Conservation (phyloP, 768 basidiomycete genomes). For the Boletus speciosus region DNA sequence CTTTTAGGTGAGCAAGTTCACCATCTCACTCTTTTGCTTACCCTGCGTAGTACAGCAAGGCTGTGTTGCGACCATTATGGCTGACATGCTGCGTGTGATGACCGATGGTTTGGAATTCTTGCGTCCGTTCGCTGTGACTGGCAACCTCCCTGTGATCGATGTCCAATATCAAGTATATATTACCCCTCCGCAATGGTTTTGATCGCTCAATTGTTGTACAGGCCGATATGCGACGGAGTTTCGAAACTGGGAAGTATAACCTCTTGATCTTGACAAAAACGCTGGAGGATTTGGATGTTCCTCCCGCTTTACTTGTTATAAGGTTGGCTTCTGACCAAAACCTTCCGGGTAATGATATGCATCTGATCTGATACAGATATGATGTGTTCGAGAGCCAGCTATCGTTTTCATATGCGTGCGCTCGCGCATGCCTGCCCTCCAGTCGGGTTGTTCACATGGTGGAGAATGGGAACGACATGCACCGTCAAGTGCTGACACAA, state of each 20-base stretch:
- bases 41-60: slow-evolving; percentile 47
- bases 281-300: slow-evolving; percentile 57
- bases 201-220: slow-evolving; percentile 22
- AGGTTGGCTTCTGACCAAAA: slow-evolving; percentile 39
- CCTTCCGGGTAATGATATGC: background rate
- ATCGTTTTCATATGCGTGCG: slow-evolving; percentile 54
- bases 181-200: background rate
- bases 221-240: slow-evolving; percentile 48
- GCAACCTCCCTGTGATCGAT: slow-evolving; percentile 34
- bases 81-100: slow-evolving; percentile 54
- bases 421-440: slow-evolving; percentile 43
- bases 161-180: slow-evolving; percentile 32
- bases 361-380: slow-evolving; percentile 34
- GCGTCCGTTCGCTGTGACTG: slow-evolving; percentile 49
- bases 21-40: slow-evolving; percentile 34
- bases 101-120: slow-evolving; percentile 51
- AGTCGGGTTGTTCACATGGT: slow-evolving; percentile 62
- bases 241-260: slow-evolving; percentile 56
- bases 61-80: slow-evolving; percentile 53
- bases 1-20: slow-evolving; percentile 51
- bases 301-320: slow-evolving; percentile 56
- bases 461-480: slow-evolving; percentile 53
- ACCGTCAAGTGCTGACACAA: slow-evolving; percentile 49
- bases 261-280: slow-evolving; percentile 59
- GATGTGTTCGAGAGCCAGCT: slow-evolving; percentile 52